Evolutionary conservation across 1,284 basidiomycete genomes (phyloP).

Genomic region (Trametes sp.): DNA sequence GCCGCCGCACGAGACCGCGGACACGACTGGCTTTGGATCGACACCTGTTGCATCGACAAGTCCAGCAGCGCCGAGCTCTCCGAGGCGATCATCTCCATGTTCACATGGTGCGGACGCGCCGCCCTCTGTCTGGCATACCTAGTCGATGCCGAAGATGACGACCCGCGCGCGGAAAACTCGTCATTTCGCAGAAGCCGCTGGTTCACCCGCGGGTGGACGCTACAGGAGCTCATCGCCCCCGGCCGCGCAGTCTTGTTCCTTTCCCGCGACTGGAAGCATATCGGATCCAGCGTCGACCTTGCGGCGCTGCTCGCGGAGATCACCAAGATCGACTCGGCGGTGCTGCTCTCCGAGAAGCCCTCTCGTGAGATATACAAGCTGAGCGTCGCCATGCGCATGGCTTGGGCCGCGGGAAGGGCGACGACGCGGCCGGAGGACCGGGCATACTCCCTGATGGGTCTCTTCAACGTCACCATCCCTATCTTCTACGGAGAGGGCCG

Average conservation of each 20-base stretch:
- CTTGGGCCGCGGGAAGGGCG: constrained; percentile 6
- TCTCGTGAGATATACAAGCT: background rate
- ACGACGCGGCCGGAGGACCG: constrained; percentile 10
- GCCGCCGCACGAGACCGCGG: background rate
- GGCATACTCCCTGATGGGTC: constrained; percentile 13
- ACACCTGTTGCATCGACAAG: constrained; percentile 16
- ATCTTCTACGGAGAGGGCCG: constrained; percentile 9
- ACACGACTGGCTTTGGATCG: constrained; percentile 2
- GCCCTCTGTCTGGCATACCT: constrained; percentile 2
- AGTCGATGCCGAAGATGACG: background rate
- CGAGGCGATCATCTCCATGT: constrained; percentile 16
- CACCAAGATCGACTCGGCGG: background rate
- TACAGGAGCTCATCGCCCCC: constrained; percentile 12
- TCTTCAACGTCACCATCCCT: constrained; percentile 10
- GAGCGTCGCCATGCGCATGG: constrained; percentile 6
- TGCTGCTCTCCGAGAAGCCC: background rate
- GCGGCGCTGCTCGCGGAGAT: background rate
- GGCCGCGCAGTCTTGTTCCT: background rate
- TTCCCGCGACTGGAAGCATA: background rate
- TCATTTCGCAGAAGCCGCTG: constrained; percentile 2
- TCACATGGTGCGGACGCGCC: background rate
- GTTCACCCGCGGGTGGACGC: constrained; percentile 10
- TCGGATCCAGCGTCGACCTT: background rate
- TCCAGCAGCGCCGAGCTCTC: constrained; percentile 6
- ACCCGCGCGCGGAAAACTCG: background rate